Conservation (phyloP, 495 filamentous ascomycete genomes). For the Sordaria brevicollis region DNA sequence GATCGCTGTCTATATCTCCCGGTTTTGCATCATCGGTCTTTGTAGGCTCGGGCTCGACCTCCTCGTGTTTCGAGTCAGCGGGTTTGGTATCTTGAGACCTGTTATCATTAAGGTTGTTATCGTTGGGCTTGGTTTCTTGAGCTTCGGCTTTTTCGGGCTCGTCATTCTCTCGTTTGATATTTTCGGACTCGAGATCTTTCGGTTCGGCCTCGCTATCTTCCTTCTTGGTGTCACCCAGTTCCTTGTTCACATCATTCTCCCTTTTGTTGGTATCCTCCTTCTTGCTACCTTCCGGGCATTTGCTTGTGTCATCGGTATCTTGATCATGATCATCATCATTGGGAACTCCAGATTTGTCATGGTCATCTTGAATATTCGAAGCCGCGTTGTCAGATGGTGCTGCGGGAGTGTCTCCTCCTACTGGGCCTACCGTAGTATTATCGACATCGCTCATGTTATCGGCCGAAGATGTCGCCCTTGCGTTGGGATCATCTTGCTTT, state of each 20-base stretch:
- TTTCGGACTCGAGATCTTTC: not conserved
- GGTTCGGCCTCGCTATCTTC: not conserved
- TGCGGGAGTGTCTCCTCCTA: not conserved
- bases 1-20: no score
- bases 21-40: no score
- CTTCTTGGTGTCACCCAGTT: not conserved
- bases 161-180: not conserved
- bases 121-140: not conserved
- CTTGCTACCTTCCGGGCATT: not conserved
- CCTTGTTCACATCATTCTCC: no score
- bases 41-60: no score
- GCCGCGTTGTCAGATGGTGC: not conserved
- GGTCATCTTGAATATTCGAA: not conserved
- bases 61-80: not conserved
- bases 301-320: no score
- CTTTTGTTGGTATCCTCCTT: not conserved
- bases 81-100: not conserved
- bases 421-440: not conserved
- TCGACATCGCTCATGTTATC: not conserved
- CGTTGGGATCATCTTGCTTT: not conserved
- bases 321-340: no score
- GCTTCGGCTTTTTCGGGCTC: not conserved
- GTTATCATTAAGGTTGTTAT: no score
- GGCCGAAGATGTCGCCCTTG: not conserved
- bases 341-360: no score